Base-by-base conservation (phyloP, 2,329 filamentous ascomycete genomes). In the Diaporthe citrichinensis region DNA sequence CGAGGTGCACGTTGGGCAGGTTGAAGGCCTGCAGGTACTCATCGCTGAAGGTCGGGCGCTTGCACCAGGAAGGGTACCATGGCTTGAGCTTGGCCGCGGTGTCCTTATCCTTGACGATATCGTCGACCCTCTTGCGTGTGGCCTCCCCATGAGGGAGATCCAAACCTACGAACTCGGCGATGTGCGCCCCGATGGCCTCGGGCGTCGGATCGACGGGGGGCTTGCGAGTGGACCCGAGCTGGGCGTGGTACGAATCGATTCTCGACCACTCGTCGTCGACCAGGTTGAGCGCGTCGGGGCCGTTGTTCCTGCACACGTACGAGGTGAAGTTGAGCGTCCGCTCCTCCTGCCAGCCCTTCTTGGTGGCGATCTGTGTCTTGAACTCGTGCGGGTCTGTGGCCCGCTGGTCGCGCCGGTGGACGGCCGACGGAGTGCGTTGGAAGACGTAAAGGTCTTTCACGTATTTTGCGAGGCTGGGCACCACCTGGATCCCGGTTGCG, bases 21-120 rank as follows among this genome's bases (percentile, higher is more conserved):
- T 94, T 94, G 86, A 93, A 93, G 0, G 87, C 78, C 3, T 85
- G 79, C 0, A 93, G 86, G 74, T 87, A 89, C 14, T 86, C 84
- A 74, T 89, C 86, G 77, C 88, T 87, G 79, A 89, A 89, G 68
- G 81, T 84, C 0, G 88, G 88, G 0, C 88, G 84, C 77, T 90
- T 90, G 81, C 88, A 90, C 83, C 85, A 88, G 2, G 81, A 81
- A 1, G 84, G 83, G 79, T 89, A 90, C 86, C 87, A 90, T 1
- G 88, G 83, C 77, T 88, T 87, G 10, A 89, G 81, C 0, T 78
- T 81, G n/a, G 85, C 81, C 0, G 88, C 88, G 0, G 83, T 86
- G 0, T 76, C 78, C 10, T 78, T 78, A 76, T 89, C 84, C 31
- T 85, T 80, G 10, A 90, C 87, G 17, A 85, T 78, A 0, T 81